Base-by-base conservation (phyloP, 106 monocot species). In the Xerophyta viscosa region DNA sequence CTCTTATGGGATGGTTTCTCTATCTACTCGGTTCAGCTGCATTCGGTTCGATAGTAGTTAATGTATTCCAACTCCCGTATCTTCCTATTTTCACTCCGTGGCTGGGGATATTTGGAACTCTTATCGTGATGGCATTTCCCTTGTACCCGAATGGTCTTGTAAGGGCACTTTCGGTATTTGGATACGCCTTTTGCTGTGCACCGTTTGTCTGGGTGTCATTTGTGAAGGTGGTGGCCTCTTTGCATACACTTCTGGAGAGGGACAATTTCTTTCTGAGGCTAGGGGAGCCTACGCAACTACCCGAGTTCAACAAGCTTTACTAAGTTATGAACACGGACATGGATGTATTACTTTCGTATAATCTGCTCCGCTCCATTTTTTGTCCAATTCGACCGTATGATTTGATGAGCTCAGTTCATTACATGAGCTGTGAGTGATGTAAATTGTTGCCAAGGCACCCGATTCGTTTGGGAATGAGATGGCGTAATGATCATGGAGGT, bases 61-160 rank as follows among this genome's bases (percentile, higher is more conserved):
- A 66, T 43, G 54, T 57, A 6, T 75, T 92, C 54, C 50, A 78
- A 18, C 79, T 92, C 27, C 86, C 86, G 2, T 37, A 72, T 7
- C 60, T 86, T 9, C 49, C 73, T 0, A 64, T 86, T 6, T 63
- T 86, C 43, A 79, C 79, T 0, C 71, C 82, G 3, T 82, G 75
- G 86, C 24, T 86, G 1, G 86, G 52, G 5, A 56, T 92, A 5
- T 1, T 67, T 0, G 92, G 92, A 19, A 50, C 71, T 0, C 67
- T 92, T 12, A 36, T 31, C 8, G 92, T 83, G 51, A 79, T 86
- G 86, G 82, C 82, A 22, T 79, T 29, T 45, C 92, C 92, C 1
- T 92, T 86, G 92, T 86, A 92, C 54, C 54, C 82, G 0, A 61
- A 79, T 56, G 92, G 92, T 14, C 61, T 92, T 14, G 70, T 79